Evolutionary conservation across 331 rosid species (phyloP), one percentile per base, ranked within the genome.

Genomic region (Telfairia occidentalis): DNA sequence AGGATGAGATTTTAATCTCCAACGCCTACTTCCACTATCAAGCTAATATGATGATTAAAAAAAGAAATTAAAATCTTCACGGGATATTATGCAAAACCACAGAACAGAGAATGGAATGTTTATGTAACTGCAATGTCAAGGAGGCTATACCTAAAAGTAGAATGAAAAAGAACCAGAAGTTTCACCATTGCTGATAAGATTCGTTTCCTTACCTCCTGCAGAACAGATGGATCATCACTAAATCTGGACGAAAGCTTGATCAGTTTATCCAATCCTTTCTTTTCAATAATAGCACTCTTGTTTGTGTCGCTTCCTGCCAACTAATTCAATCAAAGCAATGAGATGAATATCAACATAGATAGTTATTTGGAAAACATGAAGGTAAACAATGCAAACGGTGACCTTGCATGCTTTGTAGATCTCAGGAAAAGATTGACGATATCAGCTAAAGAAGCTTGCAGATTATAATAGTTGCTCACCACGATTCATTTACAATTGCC

Each of bases 241-340:
- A 83, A 88, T 83, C 92, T 87, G 75, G 89, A 86, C n/a, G 96
- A 85, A 80, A 94, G 93, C 48, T 78, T 90, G 76, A 90, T 85
- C 61, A 94, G 86, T 82, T 82, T 90, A 79, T 88, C 91, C 88
- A 94, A 32, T 46, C 97, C 98, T 66, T 84, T 82, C 75, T 87
- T 89, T 83, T 89, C 96, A 63, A 91, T 91, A 82, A 94, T 87
- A 71, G 74, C 81, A 35, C 72, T 90, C 78, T 94, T 94, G 80
- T 94, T 94, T 28, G 84, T 1, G 48, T 91, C 98, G 75, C 97
- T 94, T 88, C 97, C 96, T 52, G 98, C 97, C 86, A 94, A 82
- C 98, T 91, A 76, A 85, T 80, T 77, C 46, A 67, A 60, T 57
- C 40, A 13, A 85, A 79, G 67, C 78, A 55, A 85, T 74, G 35